phyloP scores from a whole-genome alignment of 2,329 filamentous ascomycete species.

The Colletotrichum cordylinicola region DNA sequence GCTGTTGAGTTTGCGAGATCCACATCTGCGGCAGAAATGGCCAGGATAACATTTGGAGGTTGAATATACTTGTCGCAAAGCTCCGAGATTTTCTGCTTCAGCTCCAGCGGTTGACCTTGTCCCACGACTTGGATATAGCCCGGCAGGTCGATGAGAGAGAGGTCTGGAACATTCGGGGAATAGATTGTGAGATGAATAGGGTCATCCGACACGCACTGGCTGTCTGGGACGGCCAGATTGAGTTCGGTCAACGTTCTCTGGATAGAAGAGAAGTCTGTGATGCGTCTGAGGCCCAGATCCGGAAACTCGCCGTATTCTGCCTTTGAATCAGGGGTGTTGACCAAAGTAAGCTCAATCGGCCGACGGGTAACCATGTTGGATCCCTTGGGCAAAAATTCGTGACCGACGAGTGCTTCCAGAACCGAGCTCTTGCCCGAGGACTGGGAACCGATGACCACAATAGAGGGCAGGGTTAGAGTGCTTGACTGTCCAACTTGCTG shows the following conservation, averaged over 20 bases:
- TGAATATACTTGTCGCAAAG: constrained; percentile 99
- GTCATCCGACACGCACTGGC: constrained; percentile 93
- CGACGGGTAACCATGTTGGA: constrained; percentile 97
- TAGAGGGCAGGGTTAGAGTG: constrained; percentile 87
- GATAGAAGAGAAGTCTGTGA: constrained; percentile 90
- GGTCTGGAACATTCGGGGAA: constrained; percentile 92
- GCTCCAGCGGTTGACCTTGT: constrained; percentile 84
- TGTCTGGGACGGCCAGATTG: constrained; percentile 89
- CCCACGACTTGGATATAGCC: constrained; percentile 97
- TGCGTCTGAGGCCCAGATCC: constrained; percentile 84
- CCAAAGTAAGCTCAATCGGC: constrained; percentile 93
- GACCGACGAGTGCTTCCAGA: constrained; percentile 93
- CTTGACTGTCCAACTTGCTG: constrained; percentile 92
- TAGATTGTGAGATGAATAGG: constrained; percentile 96
- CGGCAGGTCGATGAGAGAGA: constrained; percentile 94
- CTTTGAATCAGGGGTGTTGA: constrained; percentile 89
- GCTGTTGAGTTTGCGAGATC: constrained; percentile 97
- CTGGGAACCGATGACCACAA: constrained; percentile 98
- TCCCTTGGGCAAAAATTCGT: constrained; percentile 98
- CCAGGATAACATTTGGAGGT: constrained; percentile 92
- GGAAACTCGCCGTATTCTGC: constrained; percentile 97
- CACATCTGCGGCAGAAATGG: constrained; percentile 96
- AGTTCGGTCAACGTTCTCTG: constrained; percentile 94
- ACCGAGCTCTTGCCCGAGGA: constrained; percentile 99
- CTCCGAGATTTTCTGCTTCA: constrained; percentile 95